These are phyloP conservation scores for Chaetomiaceae sp. DNA, from an alignment of 2,329 filamentous ascomycete genomes.

Conservation along the genomic window DNA sequence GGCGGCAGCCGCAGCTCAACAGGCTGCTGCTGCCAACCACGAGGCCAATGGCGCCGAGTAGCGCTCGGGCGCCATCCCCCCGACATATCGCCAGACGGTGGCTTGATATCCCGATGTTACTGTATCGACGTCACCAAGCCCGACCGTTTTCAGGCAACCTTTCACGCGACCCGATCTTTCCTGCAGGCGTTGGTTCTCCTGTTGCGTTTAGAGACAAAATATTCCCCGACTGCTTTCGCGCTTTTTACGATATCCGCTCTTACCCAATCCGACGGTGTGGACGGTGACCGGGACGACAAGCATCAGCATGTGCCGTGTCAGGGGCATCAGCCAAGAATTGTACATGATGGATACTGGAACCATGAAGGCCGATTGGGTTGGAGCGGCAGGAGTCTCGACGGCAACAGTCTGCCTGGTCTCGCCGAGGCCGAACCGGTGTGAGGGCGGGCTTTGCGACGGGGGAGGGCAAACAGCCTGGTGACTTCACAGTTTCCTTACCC, in stretches of 20 bases:
- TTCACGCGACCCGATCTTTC: conserved; percentile 42
- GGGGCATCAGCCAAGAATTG: conserved; percentile 3
- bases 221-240: conserved; percentile 40
- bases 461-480: not conserved
- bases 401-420: no score
- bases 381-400: not conserved
- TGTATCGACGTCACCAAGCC: conserved; percentile 21
- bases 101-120: conserved; percentile 25
- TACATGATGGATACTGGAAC: conserved; percentile 6
- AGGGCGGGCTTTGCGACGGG: not conserved
- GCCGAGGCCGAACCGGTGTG: no score
- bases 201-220: conserved; percentile 42
- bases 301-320: conserved; percentile 15
- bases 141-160: conserved; percentile 30
- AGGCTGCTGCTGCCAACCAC: conserved; percentile 26
- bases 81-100: conserved; percentile 15
- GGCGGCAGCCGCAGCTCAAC: conserved; percentile 35
- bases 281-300: conserved; percentile 21
- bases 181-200: conserved; percentile 47
- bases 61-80: not conserved
- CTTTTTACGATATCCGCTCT: conserved; percentile 30
- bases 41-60: conserved; percentile 53
- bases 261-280: conserved; percentile 22
- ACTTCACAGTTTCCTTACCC: conserved; percentile 2
- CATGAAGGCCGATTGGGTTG: not conserved